Evolutionary conservation across 352 stramenopile species (phyloP).

Genomic region (Phytophthora foliorum): DNA sequence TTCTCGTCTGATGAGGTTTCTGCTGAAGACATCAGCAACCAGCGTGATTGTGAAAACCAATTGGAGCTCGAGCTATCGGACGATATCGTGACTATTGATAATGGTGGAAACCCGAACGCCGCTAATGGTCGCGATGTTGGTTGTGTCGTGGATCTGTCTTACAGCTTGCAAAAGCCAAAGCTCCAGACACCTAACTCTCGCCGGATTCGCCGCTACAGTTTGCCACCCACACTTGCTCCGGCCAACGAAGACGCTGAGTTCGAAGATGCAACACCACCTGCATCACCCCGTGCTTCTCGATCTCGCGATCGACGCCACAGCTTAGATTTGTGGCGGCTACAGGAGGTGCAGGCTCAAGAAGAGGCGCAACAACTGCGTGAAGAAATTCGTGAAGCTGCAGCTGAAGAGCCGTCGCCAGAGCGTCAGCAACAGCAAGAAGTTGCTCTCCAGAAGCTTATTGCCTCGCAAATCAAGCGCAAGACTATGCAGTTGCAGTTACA

Average conservation of each 20-base stretch:
- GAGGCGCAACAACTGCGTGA: constrained; percentile 57
- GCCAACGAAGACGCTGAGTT: constrained; percentile 31
- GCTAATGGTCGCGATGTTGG: constrained; percentile 39
- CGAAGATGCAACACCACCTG: constrained; percentile 27
- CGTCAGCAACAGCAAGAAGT: constrained; percentile 78
- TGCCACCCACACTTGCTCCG: constrained; percentile 34
- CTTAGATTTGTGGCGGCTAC: constrained; percentile 59
- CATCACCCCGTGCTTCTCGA: constrained; percentile 39
- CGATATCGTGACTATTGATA: constrained; percentile 23
- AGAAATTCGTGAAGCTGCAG: constrained; percentile 62
- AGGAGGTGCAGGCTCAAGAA: constrained; percentile 54
- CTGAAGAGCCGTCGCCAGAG: constrained; percentile 70
- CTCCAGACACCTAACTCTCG: constrained; percentile 51
- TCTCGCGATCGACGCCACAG: constrained; percentile 56
- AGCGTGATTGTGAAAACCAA: constrained; percentile 39
- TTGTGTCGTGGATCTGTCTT: constrained; percentile 39
- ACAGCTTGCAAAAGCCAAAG: constrained; percentile 44
- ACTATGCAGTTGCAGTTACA: constrained; percentile 65
- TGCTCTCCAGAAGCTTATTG: constrained; percentile 74
- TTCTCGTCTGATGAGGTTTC: constrained; percentile 11
- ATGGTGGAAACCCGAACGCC: constrained; percentile 50
- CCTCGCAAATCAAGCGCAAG: constrained; percentile 70
- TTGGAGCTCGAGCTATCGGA: constrained; percentile 36
- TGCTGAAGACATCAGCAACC: constrained; percentile 31
- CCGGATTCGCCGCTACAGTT: constrained; percentile 31